These are phyloP conservation scores for Singerocomus rubriflavus DNA, from an alignment of 1,284 basidiomycete species.

Conservation along the genomic window DNA sequence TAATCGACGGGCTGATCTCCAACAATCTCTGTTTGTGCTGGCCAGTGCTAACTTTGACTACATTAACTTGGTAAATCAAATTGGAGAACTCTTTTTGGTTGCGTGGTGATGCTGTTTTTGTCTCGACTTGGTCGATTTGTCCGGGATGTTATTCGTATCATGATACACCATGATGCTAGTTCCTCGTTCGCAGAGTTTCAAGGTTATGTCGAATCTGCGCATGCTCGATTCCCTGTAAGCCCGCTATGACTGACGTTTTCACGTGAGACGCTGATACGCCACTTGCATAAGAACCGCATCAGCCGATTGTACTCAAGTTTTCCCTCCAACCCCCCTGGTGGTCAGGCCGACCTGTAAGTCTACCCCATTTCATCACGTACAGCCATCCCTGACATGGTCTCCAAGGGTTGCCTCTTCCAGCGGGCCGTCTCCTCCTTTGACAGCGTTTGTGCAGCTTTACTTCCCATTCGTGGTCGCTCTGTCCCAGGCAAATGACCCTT, in stretches of 20 bases:
- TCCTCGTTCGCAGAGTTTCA: conserved; percentile 28
- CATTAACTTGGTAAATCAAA: conserved; percentile 28
- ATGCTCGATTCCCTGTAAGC: conserved; percentile 31
- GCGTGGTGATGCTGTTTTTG: background rate
- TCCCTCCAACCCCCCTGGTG: conserved; percentile 33
- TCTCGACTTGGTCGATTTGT: background rate
- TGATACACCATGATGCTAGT: conserved; percentile 9
- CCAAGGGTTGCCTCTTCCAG: conserved; percentile 32
- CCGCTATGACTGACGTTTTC: background rate
- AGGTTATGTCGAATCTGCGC: conserved; percentile 25
- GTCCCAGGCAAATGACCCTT: conserved; percentile 13
- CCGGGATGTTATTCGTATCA: background rate
- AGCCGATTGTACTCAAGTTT: conserved; percentile 32
- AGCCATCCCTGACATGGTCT: conserved; percentile 2
- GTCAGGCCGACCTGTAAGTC: conserved; percentile 34
- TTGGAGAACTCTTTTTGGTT: background rate
- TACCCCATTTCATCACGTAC: background rate
- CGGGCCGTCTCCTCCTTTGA: conserved; percentile 35
- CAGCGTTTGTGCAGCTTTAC: conserved; percentile 31
- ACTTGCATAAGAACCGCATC: conserved; percentile 5
- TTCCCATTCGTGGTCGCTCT: conserved; percentile 37
- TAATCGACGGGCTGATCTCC: too few species aligned
- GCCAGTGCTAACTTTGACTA: conserved; percentile 33
- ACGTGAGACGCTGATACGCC: conserved; percentile 7
- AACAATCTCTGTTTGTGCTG: conserved; percentile 26